Evolutionary conservation across 768 basidiomycete genomes (phyloP), one percentile per base, ranked within the genome.

Genomic region (Rhizopogon vinicolor): DNA sequence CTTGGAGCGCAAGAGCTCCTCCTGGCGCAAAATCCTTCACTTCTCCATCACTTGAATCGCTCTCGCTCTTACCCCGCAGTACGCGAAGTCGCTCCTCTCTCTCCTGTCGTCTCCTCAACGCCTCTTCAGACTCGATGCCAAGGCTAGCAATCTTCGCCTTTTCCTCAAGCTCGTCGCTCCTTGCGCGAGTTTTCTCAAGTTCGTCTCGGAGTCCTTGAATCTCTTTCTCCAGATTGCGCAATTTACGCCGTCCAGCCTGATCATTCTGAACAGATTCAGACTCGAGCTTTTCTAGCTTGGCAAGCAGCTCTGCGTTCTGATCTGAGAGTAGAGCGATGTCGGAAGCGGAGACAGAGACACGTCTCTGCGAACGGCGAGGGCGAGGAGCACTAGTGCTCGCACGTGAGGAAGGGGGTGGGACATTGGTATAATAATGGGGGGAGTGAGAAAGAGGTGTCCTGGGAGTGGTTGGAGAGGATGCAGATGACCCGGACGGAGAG

Each of bases 231-330:
- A 95, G 68, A 64, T 78, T 78, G 43, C 84, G 82, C 18, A 95
- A 74, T 60, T 83, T 85, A 35, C 83, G 79, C 56, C 85, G 79
- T 12, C 91, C 89, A 1, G 78, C 75, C 39, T 79, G 78, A 60
- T 93, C 90, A 2, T 86, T 77, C 43, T 79, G 78, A 10, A 68
- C 69, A 14, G 90, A 83, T 57, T 93, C 91, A 1, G 77, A 68
- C 65, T 93, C 88, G 9, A 94, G 78, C 57, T 79, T 78, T 69
- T 92, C 87, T 5, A 94, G 77, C 60, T 91, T 90, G 25, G 78
- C 71, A 4, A 89, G 71, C 14, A 94, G 83, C 59, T 93, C 90
- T 0, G 85, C 83, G 62, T 94, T 94, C 70, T 94, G 91, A 63
- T 91, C 88, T 0, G 88, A 81, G 42, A 93, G 81, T 7, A 80